Base-by-base conservation (phyloP, 805 yeast genomes). In the Spathaspora girioi region DNA sequence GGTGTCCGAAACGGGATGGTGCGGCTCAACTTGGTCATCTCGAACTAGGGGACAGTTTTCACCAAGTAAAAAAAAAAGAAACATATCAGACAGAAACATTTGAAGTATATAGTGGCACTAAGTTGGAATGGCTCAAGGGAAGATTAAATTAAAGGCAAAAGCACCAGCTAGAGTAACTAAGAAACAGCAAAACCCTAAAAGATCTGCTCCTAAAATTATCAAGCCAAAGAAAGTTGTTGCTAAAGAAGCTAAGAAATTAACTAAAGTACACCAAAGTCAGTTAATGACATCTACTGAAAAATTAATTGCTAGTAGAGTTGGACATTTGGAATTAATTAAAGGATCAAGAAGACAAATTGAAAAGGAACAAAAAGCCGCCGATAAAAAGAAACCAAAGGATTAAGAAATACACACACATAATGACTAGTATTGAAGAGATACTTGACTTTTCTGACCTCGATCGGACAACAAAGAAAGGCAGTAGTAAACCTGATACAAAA, bases 271-370 rank as follows among this genome's bases (percentile, higher is more conserved):
- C 62, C 67, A 75, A 40, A 78, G 81, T 2, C 80, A 76, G 58
- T 81, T 74, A 65, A 75, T 70, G 46, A 63, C 81, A 3, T 75
- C 81, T 42, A 93, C 98, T 2, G 99, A 93, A 70, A 90, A 83
- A 70, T 76, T 90, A 51, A 82, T 93, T 58, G 85, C 97, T 1
- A 78, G 96, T 51, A 80, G 93, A 66, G 97, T 93, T 7, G 99
- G 99, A 23, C 98, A 93, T 68, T 77, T 93, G 61, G 99, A 93
- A 71, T 66, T 93, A 40, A 73, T 93, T 56, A 91, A 89, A 68
- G 99, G 99, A 14, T 84, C 94, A 7, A 83, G 97, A 75, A 82
- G 96, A 71, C 82, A 87, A 60, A 53, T 89, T 15, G 97, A 89
- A 64, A 87, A 80, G 64, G 73, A 67, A 15, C 80, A 75, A 56